Base-by-base conservation (phyloP, 805 yeast genomes). In the Ogataea paraovalis region DNA sequence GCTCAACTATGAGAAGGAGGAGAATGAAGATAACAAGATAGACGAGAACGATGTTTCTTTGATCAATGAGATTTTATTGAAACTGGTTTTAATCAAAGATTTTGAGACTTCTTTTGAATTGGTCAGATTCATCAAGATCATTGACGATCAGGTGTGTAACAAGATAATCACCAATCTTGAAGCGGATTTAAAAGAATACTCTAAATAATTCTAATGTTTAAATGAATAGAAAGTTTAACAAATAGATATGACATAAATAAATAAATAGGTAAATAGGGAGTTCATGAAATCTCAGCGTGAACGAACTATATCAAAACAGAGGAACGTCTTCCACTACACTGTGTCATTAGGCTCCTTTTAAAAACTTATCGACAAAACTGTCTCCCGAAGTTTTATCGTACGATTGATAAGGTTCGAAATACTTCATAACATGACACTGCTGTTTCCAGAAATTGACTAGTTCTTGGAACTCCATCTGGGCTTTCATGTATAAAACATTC, bases 391-490 rank as follows among this genome's bases (percentile, higher is more conserved):
- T 77, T 39, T 72, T 73, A 53, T 74, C 74, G 55, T 85, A 78
- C 30, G 71, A 72, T 39, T 76, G 76, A 64, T 78, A 83, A 57
- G 82, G 82, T 56, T 83, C 87, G 58, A 87, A 87, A 72, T 83
- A 87, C 69, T 84, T 80, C 82, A 85, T 74, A 40, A 87, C 88
- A 67, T 87, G 95, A 54, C 91, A 79, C 63, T 80, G 82, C 73
- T 88, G 96, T 67, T 87, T 88, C 96, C 96, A 87, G 73, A 87
- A 87, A 70, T 88, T 88, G 60, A 83, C 76, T 61, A 87, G 75
- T 64, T 87, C 96, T 70, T 87, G 96, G 69, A 82, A 88, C 66
- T 88, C 96, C 94, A 86, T 86, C 61, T 86, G 90, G 6, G 92
- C 96, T 71, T 87, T 85, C 71, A 86, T 81, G 56, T 80, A 79